phyloP scores from a whole-genome alignment of 805 yeast genomes.

The Cyberlindnera samutprakarnensis region DNA sequence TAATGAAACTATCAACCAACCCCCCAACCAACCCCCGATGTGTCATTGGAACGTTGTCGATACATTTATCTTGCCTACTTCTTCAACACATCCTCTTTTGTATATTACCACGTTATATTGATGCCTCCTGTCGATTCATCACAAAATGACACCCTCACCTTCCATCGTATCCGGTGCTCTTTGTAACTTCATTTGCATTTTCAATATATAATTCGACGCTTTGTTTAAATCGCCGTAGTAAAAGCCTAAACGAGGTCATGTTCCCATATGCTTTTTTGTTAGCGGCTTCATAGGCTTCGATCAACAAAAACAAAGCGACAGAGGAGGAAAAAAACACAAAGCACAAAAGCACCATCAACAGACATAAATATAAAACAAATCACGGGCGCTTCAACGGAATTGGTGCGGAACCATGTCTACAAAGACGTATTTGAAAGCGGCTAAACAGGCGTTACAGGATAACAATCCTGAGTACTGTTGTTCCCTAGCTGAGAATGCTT shows the following conservation, averaged over 20 bases:
- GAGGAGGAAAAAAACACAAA: too few relatives aligned
- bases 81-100: constrained; percentile 3
- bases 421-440: constrained; percentile 36
- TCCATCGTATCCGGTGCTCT: too few relatives aligned
- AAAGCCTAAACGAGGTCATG: too few relatives aligned
- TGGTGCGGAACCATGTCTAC: constrained; percentile 22
- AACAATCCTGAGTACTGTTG: constrained; percentile 59
- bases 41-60: neutral
- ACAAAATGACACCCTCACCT: too few relatives aligned
- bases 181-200: too few relatives aligned
- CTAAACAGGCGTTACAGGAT: constrained; percentile 42
- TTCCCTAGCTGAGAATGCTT: constrained; percentile 45
- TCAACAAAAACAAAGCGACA: too few relatives aligned
- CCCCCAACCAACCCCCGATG: neutral
- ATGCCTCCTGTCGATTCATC: too few relatives aligned
- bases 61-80: constrained; percentile 6
- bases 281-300: too few relatives aligned
- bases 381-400: neutral
- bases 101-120: too few relatives aligned
- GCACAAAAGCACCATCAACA: neutral
- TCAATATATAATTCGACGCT: too few relatives aligned
- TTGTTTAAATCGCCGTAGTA: too few relatives aligned
- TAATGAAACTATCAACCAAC: constrained; percentile 1
- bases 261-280: too few relatives aligned
- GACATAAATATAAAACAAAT: neutral